Evolutionary conservation across 208 protist species (phyloP).

Genomic region (Leishmania amazonensis): DNA sequence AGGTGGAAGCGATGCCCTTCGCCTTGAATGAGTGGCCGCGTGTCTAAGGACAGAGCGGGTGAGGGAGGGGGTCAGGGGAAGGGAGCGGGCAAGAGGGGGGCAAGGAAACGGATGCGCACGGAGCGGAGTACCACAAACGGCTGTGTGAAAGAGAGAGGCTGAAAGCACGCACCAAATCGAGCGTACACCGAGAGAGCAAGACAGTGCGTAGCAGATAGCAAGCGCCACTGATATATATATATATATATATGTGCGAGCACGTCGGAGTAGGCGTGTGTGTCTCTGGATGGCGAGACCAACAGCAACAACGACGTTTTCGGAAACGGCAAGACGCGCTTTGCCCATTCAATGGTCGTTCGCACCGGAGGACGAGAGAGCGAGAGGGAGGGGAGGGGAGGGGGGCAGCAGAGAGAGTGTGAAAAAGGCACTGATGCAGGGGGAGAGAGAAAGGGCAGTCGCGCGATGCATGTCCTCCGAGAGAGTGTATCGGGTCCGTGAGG

Average conservation of each 20-base stretch:
- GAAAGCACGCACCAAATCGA: not conserved
- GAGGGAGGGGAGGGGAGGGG: not conserved
- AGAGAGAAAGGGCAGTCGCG: not conserved
- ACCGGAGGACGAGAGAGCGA: not conserved
- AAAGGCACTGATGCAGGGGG: not conserved
- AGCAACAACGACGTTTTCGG: too few relatives aligned
- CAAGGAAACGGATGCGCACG: not conserved
- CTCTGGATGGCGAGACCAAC: too few relatives aligned
- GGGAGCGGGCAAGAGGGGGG: not conserved
- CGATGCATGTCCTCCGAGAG: too few relatives aligned
- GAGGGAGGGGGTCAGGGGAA: not conserved
- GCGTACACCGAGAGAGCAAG: not conserved
- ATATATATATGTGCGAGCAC: not conserved
- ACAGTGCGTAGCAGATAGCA: not conserved
- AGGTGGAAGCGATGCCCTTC: not conserved
- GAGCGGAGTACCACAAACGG: not conserved
- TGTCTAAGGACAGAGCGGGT: not conserved
- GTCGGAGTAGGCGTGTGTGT: too few relatives aligned
- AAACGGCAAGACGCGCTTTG: too few relatives aligned
- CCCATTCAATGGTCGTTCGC: not conserved
- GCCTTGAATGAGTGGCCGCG: too few relatives aligned
- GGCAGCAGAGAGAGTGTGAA: not conserved
- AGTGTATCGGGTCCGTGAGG: too few relatives aligned
- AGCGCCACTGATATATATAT: slow-evolving; percentile 3
- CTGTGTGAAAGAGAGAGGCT: not conserved